Evolutionary conservation across 768 basidiomycete species (phyloP).

Genomic region (Lyophyllum atratum): DNA sequence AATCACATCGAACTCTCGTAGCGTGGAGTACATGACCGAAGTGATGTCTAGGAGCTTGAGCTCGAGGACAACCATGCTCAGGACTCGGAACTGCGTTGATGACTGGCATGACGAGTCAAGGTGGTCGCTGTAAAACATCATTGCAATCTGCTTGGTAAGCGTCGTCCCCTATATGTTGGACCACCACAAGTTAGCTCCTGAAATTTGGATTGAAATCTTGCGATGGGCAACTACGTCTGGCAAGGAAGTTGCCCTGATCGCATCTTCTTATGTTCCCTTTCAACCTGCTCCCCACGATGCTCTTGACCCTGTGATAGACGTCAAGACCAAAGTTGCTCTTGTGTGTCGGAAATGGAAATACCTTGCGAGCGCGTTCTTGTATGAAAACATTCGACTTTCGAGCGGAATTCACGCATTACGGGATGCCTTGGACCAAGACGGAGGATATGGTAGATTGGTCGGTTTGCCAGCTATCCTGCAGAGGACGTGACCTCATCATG

Average conservation of each 20-base stretch:
- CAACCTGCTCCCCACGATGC: constrained; percentile 32
- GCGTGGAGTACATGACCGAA: too few relatives aligned
- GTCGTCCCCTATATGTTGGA: constrained; percentile 2
- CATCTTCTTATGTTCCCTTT: constrained; percentile 49
- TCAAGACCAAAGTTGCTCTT: constrained; percentile 44
- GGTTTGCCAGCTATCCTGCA: constrained; percentile 15
- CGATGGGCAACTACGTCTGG: constrained; percentile 39
- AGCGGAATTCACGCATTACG: constrained; percentile 30
- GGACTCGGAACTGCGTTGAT: too few relatives aligned
- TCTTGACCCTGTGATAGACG: constrained; percentile 29
- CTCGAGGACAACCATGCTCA: too few relatives aligned
- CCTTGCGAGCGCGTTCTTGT: constrained; percentile 48
- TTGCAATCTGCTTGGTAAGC: too few relatives aligned
- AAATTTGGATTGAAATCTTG: constrained; percentile 58
- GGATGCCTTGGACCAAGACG: constrained; percentile 28
- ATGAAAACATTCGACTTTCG: constrained; percentile 52
- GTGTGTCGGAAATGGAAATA: constrained; percentile 62
- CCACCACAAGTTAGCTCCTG: constrained; percentile 42
- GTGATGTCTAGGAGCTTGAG: too few relatives aligned
- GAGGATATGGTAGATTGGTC: constrained; percentile 27
- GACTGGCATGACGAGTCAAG: too few relatives aligned
- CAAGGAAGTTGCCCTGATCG: constrained; percentile 24
- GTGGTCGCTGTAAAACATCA: too few relatives aligned
- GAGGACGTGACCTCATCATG: background rate
- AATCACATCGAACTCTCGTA: too few relatives aligned